These are phyloP conservation scores for Henckelia pumila DNA, from an alignment of 257 asterid species.

Conservation along the genomic window DNA sequence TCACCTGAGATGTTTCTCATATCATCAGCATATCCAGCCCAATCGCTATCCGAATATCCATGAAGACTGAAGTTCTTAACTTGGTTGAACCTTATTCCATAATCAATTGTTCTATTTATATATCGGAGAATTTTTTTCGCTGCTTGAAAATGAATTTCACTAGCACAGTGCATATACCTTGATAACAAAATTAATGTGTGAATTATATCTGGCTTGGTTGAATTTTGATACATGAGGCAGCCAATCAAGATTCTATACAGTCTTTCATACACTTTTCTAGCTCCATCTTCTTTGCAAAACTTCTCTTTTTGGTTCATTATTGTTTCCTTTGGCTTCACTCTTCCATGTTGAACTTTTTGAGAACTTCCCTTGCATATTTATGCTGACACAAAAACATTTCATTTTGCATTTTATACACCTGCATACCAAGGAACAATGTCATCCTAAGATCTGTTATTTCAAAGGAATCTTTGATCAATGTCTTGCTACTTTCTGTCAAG, in stretches of 20 bases:
- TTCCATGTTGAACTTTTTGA: neutral
- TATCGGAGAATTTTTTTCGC: too few relatives aligned
- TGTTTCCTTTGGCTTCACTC: neutral
- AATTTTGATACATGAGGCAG: neutral
- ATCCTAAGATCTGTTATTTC: neutral
- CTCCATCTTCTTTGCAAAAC: neutral
- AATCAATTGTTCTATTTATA: too few relatives aligned
- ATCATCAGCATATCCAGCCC: too few relatives aligned
- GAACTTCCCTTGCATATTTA: neutral
- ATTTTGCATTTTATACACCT: neutral
- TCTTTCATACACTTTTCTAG: neutral
- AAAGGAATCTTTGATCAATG: neutral
- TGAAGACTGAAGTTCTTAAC: too few relatives aligned
- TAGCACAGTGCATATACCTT: too few relatives aligned
- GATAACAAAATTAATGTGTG: too few relatives aligned
- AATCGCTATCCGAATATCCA: too few relatives aligned
- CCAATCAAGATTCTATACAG: neutral
- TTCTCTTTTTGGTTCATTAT: neutral
- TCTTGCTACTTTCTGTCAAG: neutral
- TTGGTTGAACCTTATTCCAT: too few relatives aligned
- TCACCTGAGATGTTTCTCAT: too few relatives aligned
- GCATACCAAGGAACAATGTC: slow-evolving; percentile 12
- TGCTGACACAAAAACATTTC: neutral
- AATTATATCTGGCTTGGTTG: too few relatives aligned
- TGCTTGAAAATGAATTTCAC: too few relatives aligned